Conservation (phyloP, 257 asterid species). For the Solanum raphanifolium region DNA sequence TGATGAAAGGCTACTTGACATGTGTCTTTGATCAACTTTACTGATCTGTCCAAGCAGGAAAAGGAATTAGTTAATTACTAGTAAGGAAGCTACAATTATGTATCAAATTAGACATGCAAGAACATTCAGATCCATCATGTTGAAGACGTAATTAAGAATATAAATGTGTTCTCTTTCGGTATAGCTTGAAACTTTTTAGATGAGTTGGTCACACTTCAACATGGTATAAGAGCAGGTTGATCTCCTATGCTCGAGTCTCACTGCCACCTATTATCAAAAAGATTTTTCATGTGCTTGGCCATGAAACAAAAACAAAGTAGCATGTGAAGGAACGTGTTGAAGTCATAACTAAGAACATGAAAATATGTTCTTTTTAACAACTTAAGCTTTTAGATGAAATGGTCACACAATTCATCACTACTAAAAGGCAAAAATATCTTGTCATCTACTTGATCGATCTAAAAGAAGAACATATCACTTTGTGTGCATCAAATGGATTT, state of each 20-base stretch:
- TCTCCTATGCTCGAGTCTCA: neutral
- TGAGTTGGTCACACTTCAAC: neutral
- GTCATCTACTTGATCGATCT: neutral
- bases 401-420: neutral
- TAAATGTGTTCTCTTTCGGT: neutral
- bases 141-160: neutral
- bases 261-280: neutral
- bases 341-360: neutral
- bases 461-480: neutral
- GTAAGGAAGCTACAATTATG: neutral
- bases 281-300: neutral
- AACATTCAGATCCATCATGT: neutral
- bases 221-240: neutral
- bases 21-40: constrained; percentile 42
- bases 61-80: neutral
- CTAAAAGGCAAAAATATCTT: neutral
- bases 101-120: neutral
- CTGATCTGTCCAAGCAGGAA: constrained; percentile 34
- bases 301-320: neutral
- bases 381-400: neutral
- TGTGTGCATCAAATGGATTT: neutral
- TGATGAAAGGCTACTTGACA: constrained; percentile 47
- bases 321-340: neutral
- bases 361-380: neutral
- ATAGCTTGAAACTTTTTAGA: neutral